phyloP scores from a whole-genome alignment of 1,284 basidiomycete species.

The Pseudomicrostroma phylloplanum region DNA sequence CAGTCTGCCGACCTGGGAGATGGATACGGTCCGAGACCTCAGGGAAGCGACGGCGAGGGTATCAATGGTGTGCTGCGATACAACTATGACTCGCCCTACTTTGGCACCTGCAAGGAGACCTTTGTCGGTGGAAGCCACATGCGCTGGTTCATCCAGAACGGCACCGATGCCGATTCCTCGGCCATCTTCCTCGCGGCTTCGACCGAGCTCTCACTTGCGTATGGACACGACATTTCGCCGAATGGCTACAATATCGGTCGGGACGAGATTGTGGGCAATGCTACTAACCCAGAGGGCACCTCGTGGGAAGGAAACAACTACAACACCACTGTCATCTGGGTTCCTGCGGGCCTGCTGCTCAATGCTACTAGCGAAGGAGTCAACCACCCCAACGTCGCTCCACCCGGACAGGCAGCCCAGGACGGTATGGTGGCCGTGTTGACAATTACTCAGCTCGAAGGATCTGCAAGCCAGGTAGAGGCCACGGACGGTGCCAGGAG shows the following conservation, averaged over 20 bases:
- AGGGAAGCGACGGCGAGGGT: conserved; percentile 31
- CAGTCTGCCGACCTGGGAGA: conserved; percentile 42
- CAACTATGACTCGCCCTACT: conserved; percentile 35
- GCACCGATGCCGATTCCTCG: conserved; percentile 60
- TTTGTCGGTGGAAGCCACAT: conserved; percentile 83
- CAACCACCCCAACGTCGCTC: conserved; percentile 61
- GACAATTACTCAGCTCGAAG: conserved; percentile 57
- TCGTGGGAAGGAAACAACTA: conserved; percentile 26
- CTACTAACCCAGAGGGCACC: conserved; percentile 51
- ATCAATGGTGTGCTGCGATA: conserved; percentile 39
- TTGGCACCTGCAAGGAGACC: conserved; percentile 59
- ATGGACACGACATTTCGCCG: conserved; percentile 29
- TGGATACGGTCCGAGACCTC: conserved; percentile 25
- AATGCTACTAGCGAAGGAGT: conserved; percentile 57
- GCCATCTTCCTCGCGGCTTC: conserved; percentile 72
- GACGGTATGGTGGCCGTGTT: conserved; percentile 81
- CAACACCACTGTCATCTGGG: conserved; percentile 40
- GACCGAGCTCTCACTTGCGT: conserved; percentile 27
- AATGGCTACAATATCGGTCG: conserved; percentile 53
- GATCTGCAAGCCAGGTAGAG: neutral
- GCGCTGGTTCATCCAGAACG: conserved; percentile 80
- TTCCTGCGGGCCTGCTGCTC: conserved; percentile 40
- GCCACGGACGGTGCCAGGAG: neutral
- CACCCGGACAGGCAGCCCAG: conserved; percentile 61
- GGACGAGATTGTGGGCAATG: conserved; percentile 62